phyloP scores from a whole-genome alignment of 495 filamentous ascomycete genomes.

The Penicillium cataractarum region DNA sequence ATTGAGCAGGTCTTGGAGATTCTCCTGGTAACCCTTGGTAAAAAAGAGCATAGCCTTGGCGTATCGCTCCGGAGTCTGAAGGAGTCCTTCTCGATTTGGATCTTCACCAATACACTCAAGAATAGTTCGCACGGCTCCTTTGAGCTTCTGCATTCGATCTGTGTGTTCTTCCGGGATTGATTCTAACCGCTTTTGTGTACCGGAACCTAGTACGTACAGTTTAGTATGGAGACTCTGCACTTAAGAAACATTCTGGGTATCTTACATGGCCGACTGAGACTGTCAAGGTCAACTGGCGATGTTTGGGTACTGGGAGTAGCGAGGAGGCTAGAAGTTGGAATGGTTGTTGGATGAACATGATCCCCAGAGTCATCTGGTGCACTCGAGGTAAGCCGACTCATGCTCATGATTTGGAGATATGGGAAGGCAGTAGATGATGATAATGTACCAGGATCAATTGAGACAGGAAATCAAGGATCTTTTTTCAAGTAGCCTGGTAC shows the following conservation, averaged over 20 bases:
- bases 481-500: too few relatives aligned
- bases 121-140: slow-evolving; percentile 86
- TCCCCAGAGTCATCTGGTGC: not conserved
- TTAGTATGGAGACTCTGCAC: not conserved
- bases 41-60: slow-evolving; percentile 97
- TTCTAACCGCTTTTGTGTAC: slow-evolving; percentile 57
- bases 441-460: too few relatives aligned
- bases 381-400: not conserved
- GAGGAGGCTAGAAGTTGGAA: not conserved
- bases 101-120: slow-evolving; percentile 96
- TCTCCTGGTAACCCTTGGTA: slow-evolving; percentile 98
- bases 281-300: not conserved
- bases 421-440: too few relatives aligned
- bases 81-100: slow-evolving; percentile 84
- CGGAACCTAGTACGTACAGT: not conserved
- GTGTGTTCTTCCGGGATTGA: slow-evolving; percentile 73
- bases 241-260: not conserved
- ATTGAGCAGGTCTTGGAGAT: slow-evolving; percentile 88
- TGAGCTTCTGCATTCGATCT: slow-evolving; percentile 72
- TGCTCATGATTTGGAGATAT: not conserved
- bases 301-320: not conserved
- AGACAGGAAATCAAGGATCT: too few relatives aligned
- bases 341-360: not conserved
- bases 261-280: not conserved
- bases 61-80: slow-evolving; percentile 85